A percentile compares a stretch with the other conserved stretches of the same genome.
These are phyloP conservation scores for Lasiodiplodia hormozganensis DNA, from an alignment of 2,329 filamentous ascomycete genomes.

Conservation along the genomic window DNA sequence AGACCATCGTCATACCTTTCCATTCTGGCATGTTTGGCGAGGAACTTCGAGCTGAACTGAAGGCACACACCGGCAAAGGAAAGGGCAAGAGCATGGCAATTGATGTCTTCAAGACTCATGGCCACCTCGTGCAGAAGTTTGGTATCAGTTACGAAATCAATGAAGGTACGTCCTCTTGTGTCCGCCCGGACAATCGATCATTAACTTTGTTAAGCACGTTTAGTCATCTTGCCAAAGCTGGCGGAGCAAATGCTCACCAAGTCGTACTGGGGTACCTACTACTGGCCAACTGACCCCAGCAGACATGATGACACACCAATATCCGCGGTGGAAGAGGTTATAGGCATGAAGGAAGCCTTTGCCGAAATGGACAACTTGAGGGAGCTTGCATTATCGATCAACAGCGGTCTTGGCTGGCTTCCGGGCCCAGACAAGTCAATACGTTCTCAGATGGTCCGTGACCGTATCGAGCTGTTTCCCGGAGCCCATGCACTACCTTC, in stretches of 20 bases:
- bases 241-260: constrained; percentile 60
- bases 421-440: constrained; percentile 65
- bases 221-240: constrained; percentile 63
- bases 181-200: constrained; percentile 40
- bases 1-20: constrained; percentile 70
- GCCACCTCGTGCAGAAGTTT: constrained; percentile 66
- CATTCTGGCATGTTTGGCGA: constrained; percentile 63
- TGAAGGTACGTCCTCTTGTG: constrained; percentile 48
- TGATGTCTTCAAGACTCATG: constrained; percentile 67
- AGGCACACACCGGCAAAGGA: constrained; percentile 32
- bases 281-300: constrained; percentile 68
- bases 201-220: constrained; percentile 37
- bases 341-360: constrained; percentile 67
- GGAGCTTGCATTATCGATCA: constrained; percentile 71
- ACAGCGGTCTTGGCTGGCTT: constrained; percentile 73
- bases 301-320: constrained; percentile 65
- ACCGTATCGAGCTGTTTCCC: constrained; percentile 39
- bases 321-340: constrained; percentile 67
- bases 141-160: constrained; percentile 74
- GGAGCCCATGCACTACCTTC: constrained; percentile 39
- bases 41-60: constrained; percentile 40
- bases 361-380: constrained; percentile 61
- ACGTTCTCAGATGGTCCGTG: constrained; percentile 55
- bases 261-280: constrained; percentile 69
- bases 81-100: constrained; percentile 63